Base-by-base conservation (phyloP, 257 asterid genomes). In the Paulownia fortunei region DNA sequence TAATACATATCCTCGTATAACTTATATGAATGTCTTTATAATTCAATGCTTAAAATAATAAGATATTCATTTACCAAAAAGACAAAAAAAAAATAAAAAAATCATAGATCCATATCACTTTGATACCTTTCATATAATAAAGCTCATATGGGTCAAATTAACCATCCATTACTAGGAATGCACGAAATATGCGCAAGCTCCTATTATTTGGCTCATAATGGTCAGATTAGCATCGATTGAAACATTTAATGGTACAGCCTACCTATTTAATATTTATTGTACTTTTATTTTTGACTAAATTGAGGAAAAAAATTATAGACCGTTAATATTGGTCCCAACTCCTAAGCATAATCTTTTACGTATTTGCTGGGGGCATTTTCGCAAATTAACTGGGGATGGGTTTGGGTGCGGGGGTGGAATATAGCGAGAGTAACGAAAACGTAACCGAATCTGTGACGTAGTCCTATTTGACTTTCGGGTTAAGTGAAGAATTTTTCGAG, bases 381-480 rank as follows among this genome's bases (percentile, higher is more conserved):
- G 82, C 2, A 24, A 79, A 71, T 52, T 32, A 10, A 65, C n/a
- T n/a, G n/a, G n/a, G n/a, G n/a, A n/a, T n/a, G n/a, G n/a, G n/a
- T n/a, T n/a, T n/a, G n/a, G n/a, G n/a, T 15, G 10, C 12, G 23
- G 12, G 44, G 21, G 39, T 1, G 18, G 9, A 32, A 21, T 6
- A n/a, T 46, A 12, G 42, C 8, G 51, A 27, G 36, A 23, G 24
- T 30, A 15, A 13, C 23, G 59, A 58, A 30, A 11, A 42, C 72
- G 54, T 13, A 18, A 54, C 30, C 44, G 71, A 70, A 70, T 70
- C 39, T 3, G 44, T 70, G 55, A 47, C 56, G 72, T 61, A 16
- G n/a, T 15, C 54, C 13, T 6, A 23, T 49, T 78, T 71, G 73
- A 70, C 64, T 69, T 69, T 47, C 5, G 0, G 12, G 6, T n/a